Percentiles rank a stretch among this genome's conserved stretches.
Evolutionary conservation across 441 rosid genomes (phyloP).

Genomic region (Lagerstroemia fauriei): DNA sequence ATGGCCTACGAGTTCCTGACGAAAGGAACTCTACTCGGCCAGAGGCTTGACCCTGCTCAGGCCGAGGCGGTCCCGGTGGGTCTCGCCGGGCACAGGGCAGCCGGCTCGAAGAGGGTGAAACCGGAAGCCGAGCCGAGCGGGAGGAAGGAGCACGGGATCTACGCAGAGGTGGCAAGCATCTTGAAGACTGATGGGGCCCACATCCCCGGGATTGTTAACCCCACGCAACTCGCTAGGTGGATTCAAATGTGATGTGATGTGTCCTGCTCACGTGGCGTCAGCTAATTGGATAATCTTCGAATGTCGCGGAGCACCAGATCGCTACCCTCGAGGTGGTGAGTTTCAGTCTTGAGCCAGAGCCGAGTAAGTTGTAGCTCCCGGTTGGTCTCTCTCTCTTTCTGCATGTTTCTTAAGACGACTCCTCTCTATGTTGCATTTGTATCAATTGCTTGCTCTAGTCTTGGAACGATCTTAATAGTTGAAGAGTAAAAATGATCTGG

Average conservation of each 20-base stretch:
- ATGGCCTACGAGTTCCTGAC: conserved; percentile 75
- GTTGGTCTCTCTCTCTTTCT: background rate
- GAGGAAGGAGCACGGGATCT: conserved; percentile 38
- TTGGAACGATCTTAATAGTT: too few species aligned
- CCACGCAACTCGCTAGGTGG: conserved; percentile 68
- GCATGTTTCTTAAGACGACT: too few species aligned
- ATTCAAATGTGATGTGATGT: conserved; percentile 45
- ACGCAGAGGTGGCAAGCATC: conserved; percentile 61
- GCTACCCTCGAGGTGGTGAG: background rate
- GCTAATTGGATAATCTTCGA: background rate
- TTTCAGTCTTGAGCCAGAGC: background rate
- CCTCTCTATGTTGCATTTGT: too few species aligned
- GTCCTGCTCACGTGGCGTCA: background rate
- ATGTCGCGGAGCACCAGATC: background rate
- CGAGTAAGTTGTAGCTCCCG: background rate
- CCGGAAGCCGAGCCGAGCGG: conserved; percentile 29
- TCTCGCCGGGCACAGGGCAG: conserved; percentile 39
- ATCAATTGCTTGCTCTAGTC: too few species aligned
- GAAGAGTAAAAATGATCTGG: too few species aligned
- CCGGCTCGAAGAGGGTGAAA: too few species aligned
- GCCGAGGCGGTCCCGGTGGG: conserved; percentile 37
- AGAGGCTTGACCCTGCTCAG: conserved; percentile 56
- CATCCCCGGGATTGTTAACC: conserved; percentile 69
- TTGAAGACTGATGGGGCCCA: conserved; percentile 62
- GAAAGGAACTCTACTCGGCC: conserved; percentile 63